Conservation (phyloP, 2,329 filamentous ascomycete genomes). For the Diaporthe citrichinensis region DNA sequence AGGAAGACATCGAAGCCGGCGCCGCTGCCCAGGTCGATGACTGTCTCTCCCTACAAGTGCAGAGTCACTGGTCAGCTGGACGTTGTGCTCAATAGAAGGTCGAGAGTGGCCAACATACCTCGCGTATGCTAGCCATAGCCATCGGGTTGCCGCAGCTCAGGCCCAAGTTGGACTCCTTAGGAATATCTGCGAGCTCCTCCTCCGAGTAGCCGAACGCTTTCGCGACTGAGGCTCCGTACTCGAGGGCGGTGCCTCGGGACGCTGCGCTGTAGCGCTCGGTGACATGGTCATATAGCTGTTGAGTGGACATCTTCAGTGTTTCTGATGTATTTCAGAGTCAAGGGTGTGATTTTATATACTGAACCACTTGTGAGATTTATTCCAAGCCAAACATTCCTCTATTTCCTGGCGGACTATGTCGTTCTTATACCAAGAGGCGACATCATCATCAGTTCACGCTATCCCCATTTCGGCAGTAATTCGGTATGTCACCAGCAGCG, state of each 20-base stretch:
- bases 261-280: slow-evolving; percentile 53
- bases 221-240: slow-evolving; percentile 59
- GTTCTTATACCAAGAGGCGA: background rate
- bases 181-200: slow-evolving; percentile 61
- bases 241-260: slow-evolving; percentile 46
- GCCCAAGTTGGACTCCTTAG: slow-evolving; percentile 64
- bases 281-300: slow-evolving; percentile 54
- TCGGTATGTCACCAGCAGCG: slow-evolving; percentile 30
- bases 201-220: slow-evolving; percentile 67
- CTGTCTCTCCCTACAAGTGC: slow-evolving; percentile 63
- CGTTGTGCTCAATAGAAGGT: background rate
- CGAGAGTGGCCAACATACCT: slow-evolving; percentile 49
- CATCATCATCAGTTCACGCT: background rate
- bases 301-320: slow-evolving; percentile 45
- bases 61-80: background rate
- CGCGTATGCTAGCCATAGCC: slow-evolving; percentile 60
- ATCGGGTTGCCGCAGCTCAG: slow-evolving; percentile 69
- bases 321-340: background rate
- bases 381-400: background rate
- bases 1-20: slow-evolving; percentile 72
- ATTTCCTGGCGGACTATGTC: background rate
- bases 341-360: too few species aligned
- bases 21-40: slow-evolving; percentile 70
- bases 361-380: background rate
- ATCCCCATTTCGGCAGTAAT: slow-evolving; percentile 6